Evolutionary conservation across 306 rosid genomes (phyloP).

Genomic region (Gleditsia sinensis): DNA sequence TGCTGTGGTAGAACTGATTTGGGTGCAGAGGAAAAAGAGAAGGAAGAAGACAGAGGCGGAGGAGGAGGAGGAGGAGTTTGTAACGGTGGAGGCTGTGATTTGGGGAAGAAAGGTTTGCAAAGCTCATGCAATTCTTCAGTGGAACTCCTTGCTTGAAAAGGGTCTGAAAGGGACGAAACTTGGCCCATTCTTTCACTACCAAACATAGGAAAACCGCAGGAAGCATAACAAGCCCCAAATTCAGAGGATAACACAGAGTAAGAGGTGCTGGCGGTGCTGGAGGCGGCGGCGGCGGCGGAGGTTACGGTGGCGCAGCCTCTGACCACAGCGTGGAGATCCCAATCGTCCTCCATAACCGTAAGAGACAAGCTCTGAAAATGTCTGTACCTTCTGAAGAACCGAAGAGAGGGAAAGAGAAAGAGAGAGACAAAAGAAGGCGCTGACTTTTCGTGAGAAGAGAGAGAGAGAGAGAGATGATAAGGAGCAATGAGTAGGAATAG

Average conservation of each 20-base stretch:
- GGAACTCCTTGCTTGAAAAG: slow-evolving; percentile 41
- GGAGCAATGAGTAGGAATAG: slow-evolving; percentile 37
- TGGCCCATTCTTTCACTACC: slow-evolving; percentile 34
- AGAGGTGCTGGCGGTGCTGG: slow-evolving; percentile 27
- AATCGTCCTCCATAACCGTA: slow-evolving; percentile 61
- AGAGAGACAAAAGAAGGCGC: slow-evolving; percentile 59
- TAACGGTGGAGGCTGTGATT: slow-evolving; percentile 45
- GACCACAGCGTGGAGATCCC: slow-evolving; percentile 96
- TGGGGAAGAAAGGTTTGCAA: slow-evolving; percentile 79
- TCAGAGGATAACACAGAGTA: slow-evolving; percentile 20
- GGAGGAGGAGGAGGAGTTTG: slow-evolving; percentile 35
- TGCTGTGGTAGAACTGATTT: slow-evolving; percentile 40
- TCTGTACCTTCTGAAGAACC: background rate
- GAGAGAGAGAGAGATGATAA: slow-evolving; percentile 40
- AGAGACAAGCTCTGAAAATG: slow-evolving; percentile 41
- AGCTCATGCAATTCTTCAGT: slow-evolving; percentile 82
- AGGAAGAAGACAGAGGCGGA: slow-evolving; percentile 35
- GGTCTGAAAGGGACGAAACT: slow-evolving; percentile 50
- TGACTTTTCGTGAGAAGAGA: slow-evolving; percentile 42
- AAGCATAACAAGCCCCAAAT: slow-evolving; percentile 24
- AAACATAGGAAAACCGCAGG: slow-evolving; percentile 33
- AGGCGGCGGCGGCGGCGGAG: slow-evolving; percentile 34
- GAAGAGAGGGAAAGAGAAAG: slow-evolving; percentile 34
- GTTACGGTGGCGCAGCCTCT: slow-evolving; percentile 63
- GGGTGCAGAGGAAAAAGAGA: slow-evolving; percentile 42